Evolutionary conservation across 306 rosid genomes (phyloP), one percentile per base, ranked within the genome.

Genomic region (Pyrus bretschneideri): DNA sequence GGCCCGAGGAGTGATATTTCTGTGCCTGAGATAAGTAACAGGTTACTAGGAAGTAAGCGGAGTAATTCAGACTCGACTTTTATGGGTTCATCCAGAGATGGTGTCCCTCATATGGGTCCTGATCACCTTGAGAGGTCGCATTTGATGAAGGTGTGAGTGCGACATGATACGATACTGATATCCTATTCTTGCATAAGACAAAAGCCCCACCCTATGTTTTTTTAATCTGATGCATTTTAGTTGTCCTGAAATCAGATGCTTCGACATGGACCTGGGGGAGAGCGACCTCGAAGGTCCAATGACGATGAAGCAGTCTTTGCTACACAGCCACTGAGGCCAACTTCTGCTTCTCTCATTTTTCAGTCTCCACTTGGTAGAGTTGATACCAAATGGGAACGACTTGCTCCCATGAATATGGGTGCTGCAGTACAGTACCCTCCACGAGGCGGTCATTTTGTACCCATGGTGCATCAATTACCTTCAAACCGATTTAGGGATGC

Each of bases 1-100:
- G 88, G 97, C 40, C 87, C 91, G 0, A 90, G 96, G 79, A 88
- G 89, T 77, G 97, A 95, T 62, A 76, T 86, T 73, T 92, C 97
- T 29, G 93, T 87, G 81, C 80, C 84, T 29, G 96, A 90, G 83
- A 86, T 84, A 19, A 84, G 89, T 72, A 90, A 88, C 69, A 83
- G 94, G 78, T 25, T 90, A 70, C 83, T 81, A n/a, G 93, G 97
- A 78, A 90, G 72, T 76, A 94, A 94, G 86, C 87, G 98, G 84
- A 90, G 89, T 82, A 85, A 88, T 82, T 91, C 93, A 9, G 99
- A 95, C 83, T 89, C 93, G 63, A 76, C 88, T 40, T 87, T 94
- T 81, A 76, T 88, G 88, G 91, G 89, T 11, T 85, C 96, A 79
- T 88, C 89, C 58, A 82, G 93, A 87, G 96, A 91, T 71, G 89